Percentiles rank a stretch among this genome's conserved stretches.
phyloP scores from a whole-genome alignment of 2,329 filamentous ascomycete species.

The Calonectria multiphialidica region DNA sequence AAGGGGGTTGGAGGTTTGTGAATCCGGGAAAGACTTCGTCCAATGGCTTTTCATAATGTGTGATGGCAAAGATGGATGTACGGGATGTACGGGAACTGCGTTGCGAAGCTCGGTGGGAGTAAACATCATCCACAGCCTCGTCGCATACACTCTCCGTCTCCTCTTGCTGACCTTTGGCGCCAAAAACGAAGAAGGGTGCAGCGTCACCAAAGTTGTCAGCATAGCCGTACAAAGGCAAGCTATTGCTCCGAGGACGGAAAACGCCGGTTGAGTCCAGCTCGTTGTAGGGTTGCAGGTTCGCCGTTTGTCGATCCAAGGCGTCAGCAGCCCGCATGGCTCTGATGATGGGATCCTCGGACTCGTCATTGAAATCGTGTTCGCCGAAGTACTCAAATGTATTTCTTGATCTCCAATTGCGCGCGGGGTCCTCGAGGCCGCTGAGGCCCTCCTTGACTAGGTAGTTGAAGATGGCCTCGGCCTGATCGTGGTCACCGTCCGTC shows the following conservation, averaged over 20 bases:
- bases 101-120: conserved; percentile 16
- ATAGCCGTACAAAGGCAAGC: conserved; percentile 61
- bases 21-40: conserved; percentile 38
- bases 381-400: conserved; percentile 35
- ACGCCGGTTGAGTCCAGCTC: conserved; percentile 60
- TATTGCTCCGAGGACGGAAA: conserved; percentile 60
- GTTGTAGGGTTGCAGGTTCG: conserved; percentile 62
- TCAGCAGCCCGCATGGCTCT: conserved; percentile 71
- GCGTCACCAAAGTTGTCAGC: conserved; percentile 57
- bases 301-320: conserved; percentile 67
- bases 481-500: conserved; percentile 60
- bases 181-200: conserved; percentile 63
- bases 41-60: conserved; percentile 43
- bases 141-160: conserved; percentile 35
- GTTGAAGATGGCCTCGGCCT: conserved; percentile 65
- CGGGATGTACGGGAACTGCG: conserved; percentile 20
- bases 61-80: conserved; percentile 45
- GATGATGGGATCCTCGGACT: conserved; percentile 61
- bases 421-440: conserved; percentile 48
- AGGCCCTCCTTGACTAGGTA: conserved; percentile 64
- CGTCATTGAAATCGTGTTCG: conserved; percentile 30
- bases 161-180: conserved; percentile 45
- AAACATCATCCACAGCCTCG: conserved; percentile 27
- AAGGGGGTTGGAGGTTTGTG: conserved; percentile 36
- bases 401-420: conserved; percentile 35